Conservation (phyloP, 495 filamentous ascomycete species). For the Annulohypoxylon stygium region DNA sequence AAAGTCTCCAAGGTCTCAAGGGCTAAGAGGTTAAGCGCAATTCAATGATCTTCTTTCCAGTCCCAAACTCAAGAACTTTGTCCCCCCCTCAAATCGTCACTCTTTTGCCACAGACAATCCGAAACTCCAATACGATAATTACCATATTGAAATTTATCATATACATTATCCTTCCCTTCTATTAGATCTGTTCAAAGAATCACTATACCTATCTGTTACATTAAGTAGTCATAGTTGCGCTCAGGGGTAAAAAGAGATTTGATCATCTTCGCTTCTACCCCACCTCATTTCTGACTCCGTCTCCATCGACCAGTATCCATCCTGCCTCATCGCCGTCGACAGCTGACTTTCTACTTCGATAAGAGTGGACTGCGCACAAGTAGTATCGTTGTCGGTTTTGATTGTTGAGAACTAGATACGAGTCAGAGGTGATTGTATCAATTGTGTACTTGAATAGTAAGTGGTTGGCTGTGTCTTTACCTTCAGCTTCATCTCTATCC, state of each 20-base stretch:
- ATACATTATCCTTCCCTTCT: background rate
- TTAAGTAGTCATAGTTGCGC: background rate
- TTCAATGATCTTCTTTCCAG: slow-evolving; percentile 35
- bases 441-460: slow-evolving; percentile 28
- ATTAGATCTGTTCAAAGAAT: slow-evolving; percentile 24
- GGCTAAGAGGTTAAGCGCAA: slow-evolving; percentile 33
- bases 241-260: slow-evolving; percentile 12
- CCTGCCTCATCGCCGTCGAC: slow-evolving; percentile 8
- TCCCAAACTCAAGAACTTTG: slow-evolving; percentile 19
- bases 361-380: background rate
- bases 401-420: slow-evolving; percentile 2
- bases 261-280: slow-evolving; percentile 29
- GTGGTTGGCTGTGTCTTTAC: slow-evolving; percentile 9
- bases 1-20: slow-evolving; percentile 41
- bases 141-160: slow-evolving; percentile 1
- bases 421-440: slow-evolving; percentile 11
- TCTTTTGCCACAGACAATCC: slow-evolving; percentile 43
- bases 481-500: slow-evolving; percentile 8
- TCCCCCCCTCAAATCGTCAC: slow-evolving; percentile 43
- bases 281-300: slow-evolving; percentile 27
- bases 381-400: slow-evolving; percentile 6
- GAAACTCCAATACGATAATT: slow-evolving; percentile 2
- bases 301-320: slow-evolving; percentile 8
- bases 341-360: slow-evolving; percentile 17
- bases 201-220: slow-evolving; percentile 15